Evolutionary conservation across 169 alveolate genomes (phyloP).

Genomic region (Plasmodium chabaudi): DNA sequence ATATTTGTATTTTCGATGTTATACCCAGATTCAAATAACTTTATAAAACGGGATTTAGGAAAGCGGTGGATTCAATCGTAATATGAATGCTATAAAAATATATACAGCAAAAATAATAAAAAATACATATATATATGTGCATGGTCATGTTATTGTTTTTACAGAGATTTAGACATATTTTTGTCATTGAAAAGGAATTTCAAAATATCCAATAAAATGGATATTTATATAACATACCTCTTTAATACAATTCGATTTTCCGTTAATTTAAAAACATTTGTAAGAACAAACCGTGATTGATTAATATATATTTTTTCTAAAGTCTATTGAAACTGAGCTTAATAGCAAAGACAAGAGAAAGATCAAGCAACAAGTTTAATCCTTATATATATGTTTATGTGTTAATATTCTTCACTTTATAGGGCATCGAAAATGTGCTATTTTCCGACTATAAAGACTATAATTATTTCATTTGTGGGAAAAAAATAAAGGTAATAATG

Average conservation of each 20-base stretch:
- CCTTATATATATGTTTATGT: neutral
- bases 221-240: constrained; percentile 47
- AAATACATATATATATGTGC: neutral
- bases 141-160: neutral
- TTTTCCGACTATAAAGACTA: constrained; percentile 72
- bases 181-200: constrained; percentile 39
- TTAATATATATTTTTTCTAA: too few species aligned
- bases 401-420: neutral
- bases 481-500: constrained; percentile 55
- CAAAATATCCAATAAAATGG: constrained; percentile 61
- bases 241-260: constrained; percentile 58
- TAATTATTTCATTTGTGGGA: constrained; percentile 39
- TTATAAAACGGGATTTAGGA: constrained; percentile 27
- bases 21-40: constrained; percentile 66
- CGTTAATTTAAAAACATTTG: constrained; percentile 57
- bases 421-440: constrained; percentile 70
- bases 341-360: too few species aligned
- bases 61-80: constrained; percentile 75
- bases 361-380: neutral
- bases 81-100: constrained; percentile 4
- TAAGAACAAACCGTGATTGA: constrained; percentile 4
- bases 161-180: constrained; percentile 55
- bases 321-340: too few species aligned
- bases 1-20: too few species aligned
- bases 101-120: neutral